A percentile compares a stretch with the other conserved stretches of the same genome.
Conservation (phyloP, 2,329 filamentous ascomycete species). For the Hymenoscyphus repandus region DNA sequence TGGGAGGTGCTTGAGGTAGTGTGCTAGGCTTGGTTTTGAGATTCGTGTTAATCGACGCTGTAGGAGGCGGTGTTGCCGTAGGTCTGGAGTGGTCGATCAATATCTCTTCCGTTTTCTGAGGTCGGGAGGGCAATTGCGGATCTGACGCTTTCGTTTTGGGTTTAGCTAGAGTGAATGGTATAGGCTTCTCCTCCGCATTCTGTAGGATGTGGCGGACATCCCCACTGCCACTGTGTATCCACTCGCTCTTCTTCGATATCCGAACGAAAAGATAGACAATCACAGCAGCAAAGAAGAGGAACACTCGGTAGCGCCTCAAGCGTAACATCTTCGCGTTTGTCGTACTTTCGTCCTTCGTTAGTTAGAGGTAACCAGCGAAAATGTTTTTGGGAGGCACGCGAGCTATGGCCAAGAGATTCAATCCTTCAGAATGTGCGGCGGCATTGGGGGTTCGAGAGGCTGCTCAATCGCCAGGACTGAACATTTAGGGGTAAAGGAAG, state of each 20-base stretch:
- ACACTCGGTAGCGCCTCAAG: slow-evolving; percentile 56
- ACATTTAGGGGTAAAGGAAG: too few species aligned
- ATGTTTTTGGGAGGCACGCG: background rate
- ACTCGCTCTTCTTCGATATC: slow-evolving; percentile 38
- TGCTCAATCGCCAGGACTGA: too few species aligned
- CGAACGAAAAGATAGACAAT: slow-evolving; percentile 51
- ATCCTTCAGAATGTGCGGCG: too few species aligned
- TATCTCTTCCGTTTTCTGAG: background rate
- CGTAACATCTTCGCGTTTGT: slow-evolving; percentile 44
- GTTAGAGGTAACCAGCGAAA: too few species aligned
- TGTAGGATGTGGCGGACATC: background rate
- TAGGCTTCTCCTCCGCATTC: background rate
- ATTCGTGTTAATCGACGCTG: background rate
- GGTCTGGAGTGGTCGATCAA: background rate
- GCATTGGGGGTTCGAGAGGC: too few species aligned
- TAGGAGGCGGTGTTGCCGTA: background rate
- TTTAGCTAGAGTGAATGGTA: background rate
- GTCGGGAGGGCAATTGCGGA: background rate
- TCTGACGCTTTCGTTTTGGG: background rate
- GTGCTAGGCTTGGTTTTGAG: background rate
- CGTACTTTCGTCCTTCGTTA: background rate
- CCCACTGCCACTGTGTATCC: slow-evolving; percentile 21
- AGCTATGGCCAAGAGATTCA: too few species aligned
- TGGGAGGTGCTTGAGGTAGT: slow-evolving; percentile 1
- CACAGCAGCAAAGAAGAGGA: slow-evolving; percentile 37